Evolutionary conservation across 768 basidiomycete species (phyloP).

Genomic region (Kwoniella botswanensis): DNA sequence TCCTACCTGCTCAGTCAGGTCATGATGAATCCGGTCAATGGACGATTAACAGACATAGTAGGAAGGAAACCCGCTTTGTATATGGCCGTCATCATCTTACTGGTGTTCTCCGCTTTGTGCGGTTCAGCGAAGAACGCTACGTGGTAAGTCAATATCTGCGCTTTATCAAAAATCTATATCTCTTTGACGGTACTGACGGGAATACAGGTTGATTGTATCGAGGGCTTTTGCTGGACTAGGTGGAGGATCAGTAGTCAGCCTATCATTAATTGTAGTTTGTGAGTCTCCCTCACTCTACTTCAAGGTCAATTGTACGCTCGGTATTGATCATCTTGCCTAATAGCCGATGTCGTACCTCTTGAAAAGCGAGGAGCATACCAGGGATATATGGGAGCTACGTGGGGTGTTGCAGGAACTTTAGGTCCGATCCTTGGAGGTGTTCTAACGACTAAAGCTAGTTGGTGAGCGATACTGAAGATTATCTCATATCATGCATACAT

Average conservation of each 20-base stretch:
- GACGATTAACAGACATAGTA: slow-evolving; percentile 54
- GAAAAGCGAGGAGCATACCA: slow-evolving; percentile 79
- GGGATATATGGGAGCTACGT: slow-evolving; percentile 69
- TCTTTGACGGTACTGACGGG: no score
- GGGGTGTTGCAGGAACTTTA: slow-evolving; percentile 73
- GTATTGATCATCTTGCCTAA: slow-evolving; percentile 28
- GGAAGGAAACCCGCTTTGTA: slow-evolving; percentile 52
- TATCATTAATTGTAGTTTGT: slow-evolving; percentile 33
- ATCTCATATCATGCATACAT: no score
- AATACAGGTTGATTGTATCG: slow-evolving; percentile 38
- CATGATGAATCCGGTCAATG: slow-evolving; percentile 51
- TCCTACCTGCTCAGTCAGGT: slow-evolving; percentile 51
- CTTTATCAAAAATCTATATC: background rate
- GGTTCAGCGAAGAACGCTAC: slow-evolving; percentile 42
- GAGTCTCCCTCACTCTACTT: background rate
- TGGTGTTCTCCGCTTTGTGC: slow-evolving; percentile 49
- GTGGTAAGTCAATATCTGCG: slow-evolving; percentile 30
- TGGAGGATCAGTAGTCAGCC: slow-evolving; percentile 49
- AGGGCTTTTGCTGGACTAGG: slow-evolving; percentile 52
- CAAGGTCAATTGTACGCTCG: background rate
- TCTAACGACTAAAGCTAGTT: slow-evolving; percentile 30
- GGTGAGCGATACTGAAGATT: slow-evolving; percentile 25
- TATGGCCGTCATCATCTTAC: slow-evolving; percentile 37
- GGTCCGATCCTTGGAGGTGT: slow-evolving; percentile 80
- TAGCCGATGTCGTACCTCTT: slow-evolving; percentile 75